phyloP scores from a whole-genome alignment of 140 eudicot species.

The Ambrosia hybrid region DNA sequence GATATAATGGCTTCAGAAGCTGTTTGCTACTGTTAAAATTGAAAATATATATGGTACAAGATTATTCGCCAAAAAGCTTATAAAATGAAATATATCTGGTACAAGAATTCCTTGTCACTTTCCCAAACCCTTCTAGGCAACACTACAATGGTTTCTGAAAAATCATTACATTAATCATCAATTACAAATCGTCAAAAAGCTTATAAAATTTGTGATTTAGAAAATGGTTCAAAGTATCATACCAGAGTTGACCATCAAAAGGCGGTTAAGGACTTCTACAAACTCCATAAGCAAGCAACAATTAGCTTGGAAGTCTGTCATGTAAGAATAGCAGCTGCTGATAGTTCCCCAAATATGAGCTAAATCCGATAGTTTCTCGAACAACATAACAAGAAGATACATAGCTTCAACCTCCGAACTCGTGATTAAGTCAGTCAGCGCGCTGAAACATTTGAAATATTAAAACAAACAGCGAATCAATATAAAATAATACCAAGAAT shows the following conservation, averaged over 20 bases:
- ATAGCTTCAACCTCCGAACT: slow-evolving; percentile 55
- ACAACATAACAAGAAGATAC: slow-evolving; percentile 51
- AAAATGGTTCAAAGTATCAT: slow-evolving; percentile 17
- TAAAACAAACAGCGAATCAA: slow-evolving; percentile 7
- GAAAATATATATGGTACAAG: slow-evolving; percentile 84
- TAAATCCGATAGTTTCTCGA: slow-evolving; percentile 61
- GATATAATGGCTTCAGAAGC: slow-evolving; percentile 83
- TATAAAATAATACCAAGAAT: slow-evolving; percentile 1
- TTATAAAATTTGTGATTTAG: not conserved
- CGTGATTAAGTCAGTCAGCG: slow-evolving; percentile 49
- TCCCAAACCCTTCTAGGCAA: slow-evolving; percentile 50
- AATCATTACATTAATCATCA: slow-evolving; percentile 16
- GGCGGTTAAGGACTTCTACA: slow-evolving; percentile 70
- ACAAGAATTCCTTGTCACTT: slow-evolving; percentile 18
- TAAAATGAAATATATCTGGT: too few species aligned
- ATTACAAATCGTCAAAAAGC: not conserved
- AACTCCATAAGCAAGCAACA: slow-evolving; percentile 54
- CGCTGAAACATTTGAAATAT: slow-evolving; percentile 47
- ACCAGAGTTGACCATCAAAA: slow-evolving; percentile 55
- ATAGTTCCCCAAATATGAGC: slow-evolving; percentile 76
- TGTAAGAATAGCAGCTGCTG: slow-evolving; percentile 58
- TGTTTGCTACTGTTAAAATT: slow-evolving; percentile 55
- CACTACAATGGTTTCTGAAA: slow-evolving; percentile 41
- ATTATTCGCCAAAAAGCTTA: slow-evolving; percentile 34
- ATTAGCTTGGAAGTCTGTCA: slow-evolving; percentile 45